phyloP scores from a whole-genome alignment of 192 early-diverging fungal genomes.

The Lunasporangiospora selenospora region DNA sequence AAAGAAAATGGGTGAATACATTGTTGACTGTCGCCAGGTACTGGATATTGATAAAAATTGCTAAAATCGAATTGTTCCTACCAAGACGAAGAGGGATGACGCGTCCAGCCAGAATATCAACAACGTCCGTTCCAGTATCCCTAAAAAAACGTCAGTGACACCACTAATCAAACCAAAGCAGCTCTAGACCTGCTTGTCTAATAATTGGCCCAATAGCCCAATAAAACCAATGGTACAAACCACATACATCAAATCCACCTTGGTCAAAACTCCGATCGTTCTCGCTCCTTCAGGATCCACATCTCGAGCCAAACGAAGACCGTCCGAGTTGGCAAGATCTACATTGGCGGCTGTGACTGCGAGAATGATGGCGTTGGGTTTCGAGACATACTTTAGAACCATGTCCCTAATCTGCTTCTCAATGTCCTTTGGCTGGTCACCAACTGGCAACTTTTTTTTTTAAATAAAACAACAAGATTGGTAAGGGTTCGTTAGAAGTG shows the following conservation, averaged over 20 bases:
- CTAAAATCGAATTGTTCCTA: constrained; percentile 27
- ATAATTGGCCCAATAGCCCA: background rate
- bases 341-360: constrained; percentile 98
- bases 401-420: constrained; percentile 98
- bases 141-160: constrained; percentile 11
- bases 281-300: constrained; percentile 98
- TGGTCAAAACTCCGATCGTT: constrained; percentile 99
- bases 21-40: too few species aligned
- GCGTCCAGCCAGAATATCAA: constrained; percentile 97
- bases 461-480: background rate
- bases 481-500: background rate
- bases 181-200: background rate
- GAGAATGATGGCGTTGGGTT: constrained; percentile 97
- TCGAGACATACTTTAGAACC: constrained; percentile 97
- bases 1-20: too few species aligned
- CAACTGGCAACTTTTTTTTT: constrained; percentile 83
- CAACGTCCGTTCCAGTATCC: constrained; percentile 98
- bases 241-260: constrained; percentile 94
- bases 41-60: background rate
- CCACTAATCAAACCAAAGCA: background rate
- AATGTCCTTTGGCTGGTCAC: constrained; percentile 99
- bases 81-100: constrained; percentile 96
- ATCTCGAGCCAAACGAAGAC: constrained; percentile 97
- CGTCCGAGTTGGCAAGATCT: constrained; percentile 99
- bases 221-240: background rate